Conservation (phyloP, 192 early-diverging fungal species). For the Dissophora ornata region DNA sequence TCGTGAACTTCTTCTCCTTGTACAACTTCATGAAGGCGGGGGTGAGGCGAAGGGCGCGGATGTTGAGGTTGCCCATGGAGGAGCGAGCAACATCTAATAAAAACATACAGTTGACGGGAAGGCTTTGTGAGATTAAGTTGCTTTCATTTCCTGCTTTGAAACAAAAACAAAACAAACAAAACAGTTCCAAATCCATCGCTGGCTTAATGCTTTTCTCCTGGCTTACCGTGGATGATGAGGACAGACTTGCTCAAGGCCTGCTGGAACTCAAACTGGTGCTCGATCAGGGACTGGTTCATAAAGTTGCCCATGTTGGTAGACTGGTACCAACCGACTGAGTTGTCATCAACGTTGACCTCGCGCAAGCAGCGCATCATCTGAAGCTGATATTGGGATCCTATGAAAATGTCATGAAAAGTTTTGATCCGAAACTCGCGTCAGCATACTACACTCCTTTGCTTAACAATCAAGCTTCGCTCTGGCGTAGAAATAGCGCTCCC, state of each 20-base stretch:
- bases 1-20: constrained; percentile 85
- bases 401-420: neutral
- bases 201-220: neutral
- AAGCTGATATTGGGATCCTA: constrained; percentile 86
- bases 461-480: too few relatives aligned
- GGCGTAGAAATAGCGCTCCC: too few relatives aligned
- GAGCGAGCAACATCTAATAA: constrained; percentile 86
- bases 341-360: constrained; percentile 94
- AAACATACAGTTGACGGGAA: too few relatives aligned
- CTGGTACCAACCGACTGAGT: constrained; percentile 98
- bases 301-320: constrained; percentile 90
- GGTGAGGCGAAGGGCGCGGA: constrained; percentile 91
- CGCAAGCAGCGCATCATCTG: constrained; percentile 95
- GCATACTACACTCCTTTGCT: too few relatives aligned
- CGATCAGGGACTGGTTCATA: constrained; percentile 90
- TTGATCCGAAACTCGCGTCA: too few relatives aligned
- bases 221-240: constrained; percentile 86
- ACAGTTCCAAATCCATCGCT: too few relatives aligned
- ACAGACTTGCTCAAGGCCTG: constrained; percentile 85
- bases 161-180: too few relatives aligned
- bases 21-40: constrained; percentile 87
- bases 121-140: too few relatives aligned
- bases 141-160: too few relatives aligned
- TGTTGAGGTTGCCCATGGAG: constrained; percentile 83
- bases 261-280: constrained; percentile 93